These are phyloP conservation scores for Diaporthe eres DNA, from an alignment of 2,329 filamentous ascomycete genomes.

Conservation along the genomic window DNA sequence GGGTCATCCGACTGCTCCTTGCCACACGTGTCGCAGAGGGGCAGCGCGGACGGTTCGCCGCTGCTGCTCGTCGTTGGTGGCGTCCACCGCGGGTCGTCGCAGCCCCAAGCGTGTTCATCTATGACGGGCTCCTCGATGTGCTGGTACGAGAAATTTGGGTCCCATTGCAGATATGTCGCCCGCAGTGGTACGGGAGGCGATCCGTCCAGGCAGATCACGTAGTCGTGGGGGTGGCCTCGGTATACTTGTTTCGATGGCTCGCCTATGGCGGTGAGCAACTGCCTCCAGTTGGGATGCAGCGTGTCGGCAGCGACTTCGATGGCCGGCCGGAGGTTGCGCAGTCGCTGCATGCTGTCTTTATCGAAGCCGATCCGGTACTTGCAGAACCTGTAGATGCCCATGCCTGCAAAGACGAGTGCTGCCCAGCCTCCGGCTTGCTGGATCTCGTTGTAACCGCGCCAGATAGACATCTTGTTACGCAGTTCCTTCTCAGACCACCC, in stretches of 20 bases:
- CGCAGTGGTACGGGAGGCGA: slow-evolving; percentile 56
- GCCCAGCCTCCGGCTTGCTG: slow-evolving; percentile 70
- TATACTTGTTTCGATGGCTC: slow-evolving; percentile 57
- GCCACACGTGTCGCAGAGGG: slow-evolving; percentile 60
- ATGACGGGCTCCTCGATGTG: slow-evolving; percentile 65
- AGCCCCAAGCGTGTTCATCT: slow-evolving; percentile 62
- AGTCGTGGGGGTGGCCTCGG: slow-evolving; percentile 65
- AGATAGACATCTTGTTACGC: slow-evolving; percentile 64
- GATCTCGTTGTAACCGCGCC: slow-evolving; percentile 72
- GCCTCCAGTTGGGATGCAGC: slow-evolving; percentile 67
- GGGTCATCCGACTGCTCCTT: slow-evolving; percentile 65
- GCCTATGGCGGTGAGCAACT: slow-evolving; percentile 62
- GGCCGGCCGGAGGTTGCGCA: slow-evolving; percentile 59
- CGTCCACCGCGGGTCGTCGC: slow-evolving; percentile 63
- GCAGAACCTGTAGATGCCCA: slow-evolving; percentile 72
- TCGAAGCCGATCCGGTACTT: slow-evolving; percentile 70
- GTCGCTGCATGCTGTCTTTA: slow-evolving; percentile 62
- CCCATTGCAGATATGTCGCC: slow-evolving; percentile 62
- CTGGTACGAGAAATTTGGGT: slow-evolving; percentile 61
- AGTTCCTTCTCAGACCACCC: slow-evolving; percentile 71
- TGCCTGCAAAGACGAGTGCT: slow-evolving; percentile 68
- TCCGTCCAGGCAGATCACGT: slow-evolving; percentile 62
- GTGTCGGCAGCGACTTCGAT: slow-evolving; percentile 69
- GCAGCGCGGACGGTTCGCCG: slow-evolving; percentile 39
- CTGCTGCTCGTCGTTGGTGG: slow-evolving; percentile 41